Evolutionary conservation across 768 basidiomycete genomes (phyloP).

Genomic region (Roridomyces roridus): DNA sequence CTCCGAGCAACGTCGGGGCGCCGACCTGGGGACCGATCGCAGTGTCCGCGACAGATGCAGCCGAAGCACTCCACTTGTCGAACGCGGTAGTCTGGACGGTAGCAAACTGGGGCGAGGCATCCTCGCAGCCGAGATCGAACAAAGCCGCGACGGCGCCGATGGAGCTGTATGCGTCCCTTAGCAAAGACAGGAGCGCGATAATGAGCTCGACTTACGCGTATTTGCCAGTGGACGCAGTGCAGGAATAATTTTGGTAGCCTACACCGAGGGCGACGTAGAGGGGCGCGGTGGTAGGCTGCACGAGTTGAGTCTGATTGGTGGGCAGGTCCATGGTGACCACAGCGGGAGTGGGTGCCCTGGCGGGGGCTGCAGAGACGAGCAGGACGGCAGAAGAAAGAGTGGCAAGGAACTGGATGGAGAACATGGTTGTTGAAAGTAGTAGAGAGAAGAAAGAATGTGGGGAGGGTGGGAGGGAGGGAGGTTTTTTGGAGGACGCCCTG

Average conservation of each 20-base stretch:
- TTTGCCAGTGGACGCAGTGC: conserved; percentile 35
- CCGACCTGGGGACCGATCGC: conserved; percentile 12
- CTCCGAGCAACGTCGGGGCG: conserved; percentile 14
- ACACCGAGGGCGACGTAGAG: conserved; percentile 51
- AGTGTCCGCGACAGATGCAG: conserved; percentile 15
- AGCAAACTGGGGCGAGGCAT: conserved; percentile 29
- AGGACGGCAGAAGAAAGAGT: conserved; percentile 27
- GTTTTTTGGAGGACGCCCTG: no score
- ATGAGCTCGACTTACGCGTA: conserved; percentile 36
- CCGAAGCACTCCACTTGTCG: conserved; percentile 24
- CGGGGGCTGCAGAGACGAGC: conserved; percentile 25
- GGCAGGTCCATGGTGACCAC: conserved; percentile 30
- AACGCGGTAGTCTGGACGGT: not conserved
- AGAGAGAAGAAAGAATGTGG: conserved; percentile 15
- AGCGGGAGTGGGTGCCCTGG: not conserved
- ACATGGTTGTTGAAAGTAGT: conserved; percentile 20
- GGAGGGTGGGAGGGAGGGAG: no score
- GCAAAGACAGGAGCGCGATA: conserved; percentile 17
- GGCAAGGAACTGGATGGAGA: conserved; percentile 31
- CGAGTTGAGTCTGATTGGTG: conserved; percentile 36
- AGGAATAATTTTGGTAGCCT: conserved; percentile 51
- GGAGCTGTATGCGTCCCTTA: conserved; percentile 20
- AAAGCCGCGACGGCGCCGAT: conserved; percentile 32
- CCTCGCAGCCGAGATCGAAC: conserved; percentile 50
- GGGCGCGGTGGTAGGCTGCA: conserved; percentile 39